Conservation (phyloP, 257 asterid species). For the Nemophila menziesii region DNA sequence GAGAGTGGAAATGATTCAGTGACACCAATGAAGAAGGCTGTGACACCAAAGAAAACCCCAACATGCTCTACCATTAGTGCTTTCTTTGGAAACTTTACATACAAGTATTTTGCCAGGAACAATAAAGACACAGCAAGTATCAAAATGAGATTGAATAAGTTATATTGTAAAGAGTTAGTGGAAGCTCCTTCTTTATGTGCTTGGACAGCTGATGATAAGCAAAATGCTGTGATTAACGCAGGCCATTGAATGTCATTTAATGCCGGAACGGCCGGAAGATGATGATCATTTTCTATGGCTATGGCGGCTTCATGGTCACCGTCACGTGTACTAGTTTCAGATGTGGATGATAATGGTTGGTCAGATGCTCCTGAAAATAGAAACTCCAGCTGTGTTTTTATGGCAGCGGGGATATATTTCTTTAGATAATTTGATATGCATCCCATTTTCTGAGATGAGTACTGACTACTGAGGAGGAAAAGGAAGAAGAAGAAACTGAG, state of each 20-base stretch:
- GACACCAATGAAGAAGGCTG: conserved; percentile 1
- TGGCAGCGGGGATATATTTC: no score
- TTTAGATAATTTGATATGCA: no score
- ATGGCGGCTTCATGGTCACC: no score
- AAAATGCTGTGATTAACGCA: not conserved
- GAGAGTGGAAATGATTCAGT: not conserved
- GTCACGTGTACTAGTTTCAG: no score
- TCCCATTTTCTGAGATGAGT: no score
- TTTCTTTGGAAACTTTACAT: not conserved
- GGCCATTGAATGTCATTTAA: not conserved
- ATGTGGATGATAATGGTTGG: no score
- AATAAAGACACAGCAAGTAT: conserved; percentile 1
- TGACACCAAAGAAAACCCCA: conserved; percentile 3
- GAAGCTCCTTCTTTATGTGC: not conserved
- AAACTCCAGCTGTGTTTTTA: no score
- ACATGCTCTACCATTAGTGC: not conserved
- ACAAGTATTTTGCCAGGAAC: not conserved
- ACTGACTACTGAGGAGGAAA: no score
- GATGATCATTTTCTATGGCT: no score
- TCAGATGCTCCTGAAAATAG: no score
- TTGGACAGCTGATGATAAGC: conserved; percentile 10
- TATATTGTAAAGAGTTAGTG: not conserved
- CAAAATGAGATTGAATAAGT: not conserved
- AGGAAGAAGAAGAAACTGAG: no score
- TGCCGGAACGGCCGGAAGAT: no score